A percentile compares a stretch with the other conserved stretches of the same genome.
Evolutionary conservation across 2,329 filamentous ascomycete species (phyloP).

Genomic region (Trichoderma lentiforme): DNA sequence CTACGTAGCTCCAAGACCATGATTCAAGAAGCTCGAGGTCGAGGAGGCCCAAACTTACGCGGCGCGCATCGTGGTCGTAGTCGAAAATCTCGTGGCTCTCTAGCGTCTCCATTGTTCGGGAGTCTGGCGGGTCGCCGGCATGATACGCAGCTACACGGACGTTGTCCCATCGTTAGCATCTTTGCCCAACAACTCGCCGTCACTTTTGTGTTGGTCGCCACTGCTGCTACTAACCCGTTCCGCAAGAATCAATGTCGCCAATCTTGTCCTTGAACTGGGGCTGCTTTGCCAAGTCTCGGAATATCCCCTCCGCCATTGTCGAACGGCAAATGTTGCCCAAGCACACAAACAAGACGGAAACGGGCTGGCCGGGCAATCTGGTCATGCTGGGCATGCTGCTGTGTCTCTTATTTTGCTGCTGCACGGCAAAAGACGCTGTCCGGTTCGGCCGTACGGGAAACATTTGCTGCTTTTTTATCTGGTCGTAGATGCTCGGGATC

Average conservation of each 20-base stretch:
- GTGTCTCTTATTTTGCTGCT: conserved; percentile 9
- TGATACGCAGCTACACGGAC: conserved; percentile 69
- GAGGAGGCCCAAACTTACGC: conserved; percentile 47
- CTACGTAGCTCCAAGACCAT: no score
- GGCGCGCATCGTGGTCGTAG: conserved; percentile 74
- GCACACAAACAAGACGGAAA: conserved; percentile 90
- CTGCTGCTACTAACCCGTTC: conserved; percentile 56
- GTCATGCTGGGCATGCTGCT: conserved; percentile 28
- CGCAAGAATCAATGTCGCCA: conserved; percentile 76
- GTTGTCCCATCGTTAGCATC: neutral
- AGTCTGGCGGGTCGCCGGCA: conserved; percentile 70
- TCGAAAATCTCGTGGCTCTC: conserved; percentile 68
- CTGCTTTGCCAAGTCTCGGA: conserved; percentile 66
- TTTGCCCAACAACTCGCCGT: neutral
- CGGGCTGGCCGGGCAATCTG: conserved; percentile 30
- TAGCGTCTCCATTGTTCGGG: conserved; percentile 78
- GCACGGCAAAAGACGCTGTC: neutral
- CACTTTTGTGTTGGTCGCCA: neutral
- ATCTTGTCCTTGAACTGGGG: conserved; percentile 59
- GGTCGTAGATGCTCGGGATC: neutral
- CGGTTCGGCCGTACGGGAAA: conserved; percentile 14
- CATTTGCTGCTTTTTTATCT: neutral
- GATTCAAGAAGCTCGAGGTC: neutral
- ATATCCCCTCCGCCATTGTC: conserved; percentile 95
- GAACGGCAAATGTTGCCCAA: conserved; percentile 94